phyloP scores from a whole-genome alignment of 164 flowering plant genomes.

The Sextonia rubra region DNA sequence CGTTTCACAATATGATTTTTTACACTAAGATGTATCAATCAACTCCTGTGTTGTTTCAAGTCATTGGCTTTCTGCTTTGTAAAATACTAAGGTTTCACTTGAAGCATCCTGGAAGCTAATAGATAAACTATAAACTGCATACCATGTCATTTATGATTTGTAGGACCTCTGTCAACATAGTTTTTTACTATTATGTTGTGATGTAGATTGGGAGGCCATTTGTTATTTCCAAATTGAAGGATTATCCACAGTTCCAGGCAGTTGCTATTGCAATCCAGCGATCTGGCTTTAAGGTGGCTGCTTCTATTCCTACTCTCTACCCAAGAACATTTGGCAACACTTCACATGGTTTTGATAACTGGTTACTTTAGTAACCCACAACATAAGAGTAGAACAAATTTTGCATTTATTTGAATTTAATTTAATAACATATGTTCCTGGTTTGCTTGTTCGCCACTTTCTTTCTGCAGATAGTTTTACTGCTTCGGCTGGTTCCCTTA shows the following conservation, averaged over 20 bases:
- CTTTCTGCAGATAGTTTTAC: slow-evolving; percentile 63
- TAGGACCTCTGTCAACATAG: neutral
- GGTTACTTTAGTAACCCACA: no score
- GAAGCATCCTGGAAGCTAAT: neutral
- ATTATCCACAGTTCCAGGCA: slow-evolving; percentile 84
- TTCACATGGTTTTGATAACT: no score
- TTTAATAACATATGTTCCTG: no score
- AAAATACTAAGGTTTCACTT: neutral
- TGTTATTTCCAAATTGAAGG: slow-evolving; percentile 78
- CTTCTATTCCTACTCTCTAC: no score
- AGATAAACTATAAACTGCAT: neutral
- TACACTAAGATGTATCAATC: no score
- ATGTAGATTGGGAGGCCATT: slow-evolving; percentile 75
- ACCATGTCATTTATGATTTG: neutral
- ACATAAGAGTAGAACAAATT: no score
- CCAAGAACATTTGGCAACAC: no score
- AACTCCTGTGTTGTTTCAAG: neutral
- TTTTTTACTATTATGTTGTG: neutral
- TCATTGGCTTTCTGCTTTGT: neutral
- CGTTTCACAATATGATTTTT: neutral
- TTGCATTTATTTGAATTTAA: no score
- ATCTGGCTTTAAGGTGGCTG: slow-evolving; percentile 87
- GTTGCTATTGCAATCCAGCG: slow-evolving; percentile 80
- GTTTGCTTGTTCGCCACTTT: neutral
- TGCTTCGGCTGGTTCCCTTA: slow-evolving; percentile 93